Conservation (phyloP, 179 eudicot species). For the Beta macrorhiza region DNA sequence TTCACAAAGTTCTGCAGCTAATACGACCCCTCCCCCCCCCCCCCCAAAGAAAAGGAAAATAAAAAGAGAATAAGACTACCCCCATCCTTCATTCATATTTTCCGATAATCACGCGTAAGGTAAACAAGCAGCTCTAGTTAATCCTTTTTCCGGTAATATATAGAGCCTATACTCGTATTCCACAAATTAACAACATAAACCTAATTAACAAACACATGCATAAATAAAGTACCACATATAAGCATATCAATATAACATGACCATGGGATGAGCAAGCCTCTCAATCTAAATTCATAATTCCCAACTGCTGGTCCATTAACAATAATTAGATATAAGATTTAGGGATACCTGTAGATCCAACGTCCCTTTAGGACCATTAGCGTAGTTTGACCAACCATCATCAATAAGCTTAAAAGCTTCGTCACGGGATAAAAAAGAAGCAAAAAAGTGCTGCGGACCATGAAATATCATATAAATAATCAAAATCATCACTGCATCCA, state of each 20-base stretch:
- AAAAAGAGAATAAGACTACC: not conserved
- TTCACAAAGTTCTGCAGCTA: not conserved
- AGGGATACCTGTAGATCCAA: conserved; percentile 58
- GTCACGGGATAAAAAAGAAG: conserved; percentile 93
- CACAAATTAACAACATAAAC: not conserved
- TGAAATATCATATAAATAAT: not conserved
- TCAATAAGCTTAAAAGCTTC: conserved; percentile 84
- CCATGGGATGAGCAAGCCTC: not conserved
- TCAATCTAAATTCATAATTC: not conserved
- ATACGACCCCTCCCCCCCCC: not conserved
- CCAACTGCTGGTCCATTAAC: not conserved
- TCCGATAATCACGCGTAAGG: not conserved
- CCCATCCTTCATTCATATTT: not conserved
- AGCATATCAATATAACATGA: not conserved
- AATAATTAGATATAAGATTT: conserved; percentile 4
- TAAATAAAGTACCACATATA: not conserved
- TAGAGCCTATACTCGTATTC: not conserved
- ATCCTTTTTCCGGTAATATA: not conserved
- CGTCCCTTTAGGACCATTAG: conserved; percentile 40
- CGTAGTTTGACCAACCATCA: conserved; percentile 69
- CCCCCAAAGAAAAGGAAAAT: not conserved
- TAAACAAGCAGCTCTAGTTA: not conserved
- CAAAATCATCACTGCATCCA: not conserved
- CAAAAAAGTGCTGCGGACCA: conserved; percentile 75
- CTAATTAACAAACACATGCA: not conserved